Evolutionary conservation across 495 filamentous ascomycete species (phyloP), one percentile per base, ranked within the genome.

Genomic region (Saxophila tyrrhenica): DNA sequence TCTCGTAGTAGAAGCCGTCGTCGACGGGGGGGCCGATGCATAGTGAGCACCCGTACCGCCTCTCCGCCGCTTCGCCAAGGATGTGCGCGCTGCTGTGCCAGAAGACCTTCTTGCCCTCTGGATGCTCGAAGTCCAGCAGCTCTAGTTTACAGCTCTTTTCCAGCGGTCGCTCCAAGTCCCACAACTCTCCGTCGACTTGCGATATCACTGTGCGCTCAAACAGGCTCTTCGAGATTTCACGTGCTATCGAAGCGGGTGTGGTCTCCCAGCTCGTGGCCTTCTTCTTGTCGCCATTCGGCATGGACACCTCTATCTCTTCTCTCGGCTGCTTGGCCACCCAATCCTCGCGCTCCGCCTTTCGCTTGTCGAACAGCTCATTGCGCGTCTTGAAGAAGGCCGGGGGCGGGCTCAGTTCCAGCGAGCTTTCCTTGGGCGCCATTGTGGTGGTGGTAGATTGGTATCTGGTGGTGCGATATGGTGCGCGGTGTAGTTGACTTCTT

Each of bases 1-100:
- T 95, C 65, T 98, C 91, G 69, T 97, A 97, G 75, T 94, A 97
- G 77, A 97, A 98, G 35, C 94, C 92, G 69, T 90, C 83, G 15
- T 90, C 82, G 29, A 87, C 87, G 8, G 90, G 92, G 20, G 92
- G 92, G 9, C 92, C 92, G 63, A 95, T 89, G 59, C 87, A 94
- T 46, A 98, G 76, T 55, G 89, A 80, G 71, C 89, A 96, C 44
- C 85, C 86, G 66, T 86, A 98, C 58, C 89, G 79, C 57, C 83
- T 79, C 68, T 98, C 94, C 39, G 82, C 86, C 46, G 89, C 88
- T 68, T 96, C 91, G 52, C 92, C 92, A n/a, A 98, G 80, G 52
- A 87, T 77, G 68, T 98, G 92, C 24, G 92, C 92, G 58, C 83
- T 87, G 2, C 85, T 90, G 68, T 98, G 92, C 89, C 88, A 94